Conservation (phyloP, 352 stramenopile genomes). For the Saprolegnia diclina region DNA sequence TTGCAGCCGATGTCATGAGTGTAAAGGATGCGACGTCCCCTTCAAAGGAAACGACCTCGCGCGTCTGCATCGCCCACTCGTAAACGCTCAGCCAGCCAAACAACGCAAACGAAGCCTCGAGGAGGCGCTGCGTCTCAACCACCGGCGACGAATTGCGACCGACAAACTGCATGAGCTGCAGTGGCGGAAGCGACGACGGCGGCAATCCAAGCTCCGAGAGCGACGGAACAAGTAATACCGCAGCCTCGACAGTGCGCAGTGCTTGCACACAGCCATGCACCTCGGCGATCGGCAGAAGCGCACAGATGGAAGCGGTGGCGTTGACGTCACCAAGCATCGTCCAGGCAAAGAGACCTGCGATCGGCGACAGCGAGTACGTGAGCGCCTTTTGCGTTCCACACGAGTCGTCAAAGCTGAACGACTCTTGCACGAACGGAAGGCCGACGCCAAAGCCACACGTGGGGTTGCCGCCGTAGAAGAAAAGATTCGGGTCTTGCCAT, state of each 20-base stretch:
- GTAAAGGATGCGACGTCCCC: neutral
- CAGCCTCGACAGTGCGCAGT: too few relatives aligned
- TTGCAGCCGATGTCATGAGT: neutral
- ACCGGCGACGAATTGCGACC: neutral
- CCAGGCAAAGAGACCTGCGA: neutral
- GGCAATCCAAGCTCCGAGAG: neutral
- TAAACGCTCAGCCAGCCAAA: slow-evolving; percentile 21
- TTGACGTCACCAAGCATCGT: neutral
- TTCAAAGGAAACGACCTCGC: slow-evolving; percentile 13
- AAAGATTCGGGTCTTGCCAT: neutral
- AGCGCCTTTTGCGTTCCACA: neutral
- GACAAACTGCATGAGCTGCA: slow-evolving; percentile 15
- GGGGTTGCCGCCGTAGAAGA: slow-evolving; percentile 11
- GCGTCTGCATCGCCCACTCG: neutral
- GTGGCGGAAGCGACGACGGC: neutral
- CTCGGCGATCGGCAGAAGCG: neutral
- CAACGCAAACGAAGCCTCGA: neutral
- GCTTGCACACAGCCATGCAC: neutral
- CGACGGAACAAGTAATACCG: neutral
- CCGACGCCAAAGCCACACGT: neutral
- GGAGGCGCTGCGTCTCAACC: neutral
- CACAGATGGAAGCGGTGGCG: neutral
- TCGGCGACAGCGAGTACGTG: neutral
- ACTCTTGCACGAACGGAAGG: slow-evolving; percentile 5
- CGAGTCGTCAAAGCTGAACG: slow-evolving; percentile 17